A percentile compares a stretch with the other conserved stretches of the same genome.
Evolutionary conservation across 441 rosid species (phyloP).

Genomic region (Adansonia grandidieri): DNA sequence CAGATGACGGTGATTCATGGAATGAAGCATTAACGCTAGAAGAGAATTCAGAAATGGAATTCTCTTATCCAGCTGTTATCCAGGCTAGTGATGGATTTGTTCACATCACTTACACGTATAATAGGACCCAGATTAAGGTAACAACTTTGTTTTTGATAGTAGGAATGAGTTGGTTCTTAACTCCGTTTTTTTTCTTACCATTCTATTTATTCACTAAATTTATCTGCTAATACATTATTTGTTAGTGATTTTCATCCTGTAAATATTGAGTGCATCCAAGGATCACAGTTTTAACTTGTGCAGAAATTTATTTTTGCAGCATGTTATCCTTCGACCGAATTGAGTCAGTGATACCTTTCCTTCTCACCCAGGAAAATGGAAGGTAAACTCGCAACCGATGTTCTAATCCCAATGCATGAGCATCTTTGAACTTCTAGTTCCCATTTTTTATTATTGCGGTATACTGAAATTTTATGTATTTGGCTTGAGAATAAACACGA

Average conservation of each 20-base stretch:
- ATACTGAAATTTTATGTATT: constrained; percentile 33
- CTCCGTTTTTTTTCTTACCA: not conserved
- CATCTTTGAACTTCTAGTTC: not conserved
- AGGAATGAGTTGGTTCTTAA: not conserved
- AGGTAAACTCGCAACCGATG: constrained; percentile 30
- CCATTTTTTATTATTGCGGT: not conserved
- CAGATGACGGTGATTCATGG: constrained; percentile 86
- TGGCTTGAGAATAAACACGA: not conserved
- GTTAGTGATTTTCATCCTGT: not conserved
- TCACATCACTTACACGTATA: constrained; percentile 64
- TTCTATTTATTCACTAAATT: not conserved
- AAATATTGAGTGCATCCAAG: constrained; percentile 2
- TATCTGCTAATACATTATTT: not conserved
- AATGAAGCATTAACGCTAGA: constrained; percentile 53
- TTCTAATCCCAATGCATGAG: not conserved
- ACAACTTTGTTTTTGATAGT: not conserved
- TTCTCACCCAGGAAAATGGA: not conserved
- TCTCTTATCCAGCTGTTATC: constrained; percentile 86
- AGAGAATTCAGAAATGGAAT: constrained; percentile 64
- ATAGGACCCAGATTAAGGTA: constrained; percentile 59
- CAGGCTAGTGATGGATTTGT: constrained; percentile 53
- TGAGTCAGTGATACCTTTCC: constrained; percentile 22
- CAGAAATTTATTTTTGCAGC: constrained; percentile 49
- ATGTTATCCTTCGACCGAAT: constrained; percentile 57
- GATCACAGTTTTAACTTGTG: constrained; percentile 21